Base-by-base conservation (phyloP, 2,329 filamentous ascomycete genomes). In the Chaetomiaceae sp. region DNA sequence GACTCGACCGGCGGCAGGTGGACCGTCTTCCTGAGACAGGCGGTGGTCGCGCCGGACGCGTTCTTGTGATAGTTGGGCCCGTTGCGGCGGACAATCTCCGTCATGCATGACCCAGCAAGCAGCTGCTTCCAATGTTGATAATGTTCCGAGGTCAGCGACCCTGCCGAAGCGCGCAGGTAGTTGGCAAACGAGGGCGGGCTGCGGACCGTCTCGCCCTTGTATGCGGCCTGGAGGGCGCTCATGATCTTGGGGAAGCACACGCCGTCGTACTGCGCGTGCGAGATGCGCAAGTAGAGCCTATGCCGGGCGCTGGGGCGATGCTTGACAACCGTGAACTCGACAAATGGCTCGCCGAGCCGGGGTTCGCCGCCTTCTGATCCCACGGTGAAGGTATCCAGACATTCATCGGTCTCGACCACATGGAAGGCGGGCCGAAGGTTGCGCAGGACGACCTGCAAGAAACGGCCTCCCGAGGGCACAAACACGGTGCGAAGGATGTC, bases 191-290 rank as follows among this genome's bases (percentile, higher is more conserved):
- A 65, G 55, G 54, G 59, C 9, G 59, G 53, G 5, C 61, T 52
- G 0, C 64, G 50, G 5, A 71, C 50, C 0, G 57, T 30, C 6
- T 56, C 55, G 4, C 66, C 68, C 2, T 60, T 53, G 55, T 76
- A 76, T 5, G 71, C 65, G 3, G 67, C 63, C 2, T 71, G 67
- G 25, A 77, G 66, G 41, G 73, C 68, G 1, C 66, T 63, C 30
- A 75, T 68, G 1, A 77, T 64, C 4, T 68, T 65, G 0, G 74
- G 74, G 3, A 77, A 64, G 20, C 70, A 76, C 16, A 77, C 71
- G 23, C 75, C 75, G 21, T 77, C 75, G 46, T 77, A 77, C 57
- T 77, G 75, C 0, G 75, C 75, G 56, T 77, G 75, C 0, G 76
- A 79, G 13, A 79, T 52, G 18, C 61, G 58, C 2, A 64, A 20